These are phyloP conservation scores for Lodderomyces margitis DNA, from an alignment of 1,139 yeast species.

Conservation along the genomic window DNA sequence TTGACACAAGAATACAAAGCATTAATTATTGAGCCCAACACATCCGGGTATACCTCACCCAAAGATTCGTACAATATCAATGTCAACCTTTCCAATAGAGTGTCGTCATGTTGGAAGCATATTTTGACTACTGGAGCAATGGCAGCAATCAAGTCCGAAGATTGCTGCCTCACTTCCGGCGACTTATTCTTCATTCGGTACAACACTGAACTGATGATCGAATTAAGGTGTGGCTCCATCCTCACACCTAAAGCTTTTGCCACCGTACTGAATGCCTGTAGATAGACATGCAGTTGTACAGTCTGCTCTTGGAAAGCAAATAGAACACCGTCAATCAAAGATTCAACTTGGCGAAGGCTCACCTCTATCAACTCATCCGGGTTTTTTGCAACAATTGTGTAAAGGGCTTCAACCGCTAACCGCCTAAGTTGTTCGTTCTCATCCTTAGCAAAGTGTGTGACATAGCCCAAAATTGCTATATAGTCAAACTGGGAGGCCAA, in stretches of 20 bases:
- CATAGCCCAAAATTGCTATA: constrained; percentile 53
- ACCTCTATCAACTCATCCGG: constrained; percentile 39
- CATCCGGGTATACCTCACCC: constrained; percentile 96
- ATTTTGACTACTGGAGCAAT: constrained; percentile 66
- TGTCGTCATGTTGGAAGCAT: constrained; percentile 53
- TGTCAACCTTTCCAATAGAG: constrained; percentile 63
- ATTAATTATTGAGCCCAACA: constrained; percentile 76
- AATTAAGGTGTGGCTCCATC: constrained; percentile 70
- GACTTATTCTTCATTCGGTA: constrained; percentile 73
- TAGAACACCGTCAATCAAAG: constrained; percentile 78
- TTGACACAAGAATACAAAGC: constrained; percentile 57
- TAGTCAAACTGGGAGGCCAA: constrained; percentile 71
- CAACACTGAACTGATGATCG: constrained; percentile 70
- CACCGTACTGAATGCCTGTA: constrained; percentile 66
- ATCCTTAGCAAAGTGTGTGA: constrained; percentile 67
- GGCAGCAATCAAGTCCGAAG: constrained; percentile 73
- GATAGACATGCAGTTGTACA: constrained; percentile 48
- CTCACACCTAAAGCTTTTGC: constrained; percentile 68
- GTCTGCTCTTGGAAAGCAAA: constrained; percentile 83
- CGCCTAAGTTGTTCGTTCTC: constrained; percentile 76
- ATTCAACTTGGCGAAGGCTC: constrained; percentile 50
- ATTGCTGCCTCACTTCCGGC: constrained; percentile 77
- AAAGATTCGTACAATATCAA: constrained; percentile 83
- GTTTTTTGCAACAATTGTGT: constrained; percentile 27
- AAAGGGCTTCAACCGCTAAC: constrained; percentile 74